These are phyloP conservation scores for Mortierella alpina DNA, from an alignment of 192 early-diverging fungal species.

Conservation along the genomic window DNA sequence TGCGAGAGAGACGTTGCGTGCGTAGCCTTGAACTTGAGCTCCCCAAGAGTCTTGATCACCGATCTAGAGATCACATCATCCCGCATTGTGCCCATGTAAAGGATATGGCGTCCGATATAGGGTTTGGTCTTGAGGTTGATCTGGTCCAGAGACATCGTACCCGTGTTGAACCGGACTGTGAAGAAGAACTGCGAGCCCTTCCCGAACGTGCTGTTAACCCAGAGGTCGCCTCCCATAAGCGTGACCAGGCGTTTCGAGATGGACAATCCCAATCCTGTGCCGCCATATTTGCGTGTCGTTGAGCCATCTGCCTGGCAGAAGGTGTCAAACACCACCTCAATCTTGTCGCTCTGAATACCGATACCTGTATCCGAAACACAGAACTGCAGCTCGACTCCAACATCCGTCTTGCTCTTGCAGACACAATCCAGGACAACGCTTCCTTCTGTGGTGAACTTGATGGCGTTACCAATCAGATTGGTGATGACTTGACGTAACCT, in stretches of 20 bases:
- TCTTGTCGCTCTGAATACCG: slow-evolving; percentile 83
- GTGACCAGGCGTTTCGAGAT: slow-evolving; percentile 83
- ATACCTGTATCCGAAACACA: slow-evolving; percentile 86
- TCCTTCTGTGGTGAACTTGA: slow-evolving; percentile 87
- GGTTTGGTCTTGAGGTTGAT: slow-evolving; percentile 63
- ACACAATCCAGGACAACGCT: slow-evolving; percentile 71
- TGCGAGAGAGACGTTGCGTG: slow-evolving; percentile 60
- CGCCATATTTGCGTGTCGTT: slow-evolving; percentile 86
- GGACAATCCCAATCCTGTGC: slow-evolving; percentile 86
- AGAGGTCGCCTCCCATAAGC: slow-evolving; percentile 82
- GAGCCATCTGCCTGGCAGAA: slow-evolving; percentile 88
- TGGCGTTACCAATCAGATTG: slow-evolving; percentile 84
- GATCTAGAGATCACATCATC: slow-evolving; percentile 48
- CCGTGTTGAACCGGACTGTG: slow-evolving; percentile 67
- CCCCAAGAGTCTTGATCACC: slow-evolving; percentile 60
- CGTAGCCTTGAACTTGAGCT: slow-evolving; percentile 60
- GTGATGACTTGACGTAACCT: slow-evolving; percentile 84
- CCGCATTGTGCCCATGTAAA: slow-evolving; percentile 69
- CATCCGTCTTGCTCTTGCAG: slow-evolving; percentile 40
- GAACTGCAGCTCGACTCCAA: slow-evolving; percentile 68
- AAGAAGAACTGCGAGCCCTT: slow-evolving; percentile 84
- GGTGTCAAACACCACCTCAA: slow-evolving; percentile 81
- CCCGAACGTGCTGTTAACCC: slow-evolving; percentile 78
- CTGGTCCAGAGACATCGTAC: slow-evolving; percentile 45
- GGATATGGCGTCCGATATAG: slow-evolving; percentile 72